Evolutionary conservation across 2,329 filamentous ascomycete genomes (phyloP).

Genomic region (Colletotrichum sp.): DNA sequence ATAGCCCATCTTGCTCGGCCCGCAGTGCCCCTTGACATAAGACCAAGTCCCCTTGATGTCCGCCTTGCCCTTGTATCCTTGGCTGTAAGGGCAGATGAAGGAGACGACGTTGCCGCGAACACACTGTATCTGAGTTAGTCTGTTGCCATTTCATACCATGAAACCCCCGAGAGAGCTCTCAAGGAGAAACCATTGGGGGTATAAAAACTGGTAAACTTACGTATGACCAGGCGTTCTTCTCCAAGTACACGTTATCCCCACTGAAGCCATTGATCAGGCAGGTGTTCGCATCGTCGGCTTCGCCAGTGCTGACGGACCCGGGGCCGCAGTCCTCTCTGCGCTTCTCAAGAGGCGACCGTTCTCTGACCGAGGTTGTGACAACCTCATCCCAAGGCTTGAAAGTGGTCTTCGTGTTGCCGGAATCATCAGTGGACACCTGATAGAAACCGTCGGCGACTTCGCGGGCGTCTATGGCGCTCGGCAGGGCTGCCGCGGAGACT

Average conservation of each 20-base stretch:
- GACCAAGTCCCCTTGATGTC: not conserved
- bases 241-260: not conserved
- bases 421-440: not conserved
- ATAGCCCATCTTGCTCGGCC: not conserved
- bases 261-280: not conserved
- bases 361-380: not conserved
- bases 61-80: not conserved
- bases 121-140: not conserved
- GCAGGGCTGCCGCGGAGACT: not conserved
- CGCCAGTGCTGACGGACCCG: not conserved
- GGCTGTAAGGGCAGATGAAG: not conserved
- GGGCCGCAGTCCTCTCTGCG: not conserved
- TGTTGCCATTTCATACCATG: not conserved
- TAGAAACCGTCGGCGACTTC: not conserved
- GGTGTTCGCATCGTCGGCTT: not conserved
- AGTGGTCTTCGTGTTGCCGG: not conserved
- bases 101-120: not conserved
- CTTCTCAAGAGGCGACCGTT: not conserved
- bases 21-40: not conserved
- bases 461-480: not conserved
- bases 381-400: not conserved
- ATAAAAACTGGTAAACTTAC: not conserved
- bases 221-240: not conserved
- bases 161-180: not conserved
- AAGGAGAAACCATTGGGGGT: not conserved